Percentiles rank a stretch among this genome's conserved stretches.
phyloP scores from a whole-genome alignment of 2,329 filamentous ascomycete species.

The Aureobasidium sp. region DNA sequence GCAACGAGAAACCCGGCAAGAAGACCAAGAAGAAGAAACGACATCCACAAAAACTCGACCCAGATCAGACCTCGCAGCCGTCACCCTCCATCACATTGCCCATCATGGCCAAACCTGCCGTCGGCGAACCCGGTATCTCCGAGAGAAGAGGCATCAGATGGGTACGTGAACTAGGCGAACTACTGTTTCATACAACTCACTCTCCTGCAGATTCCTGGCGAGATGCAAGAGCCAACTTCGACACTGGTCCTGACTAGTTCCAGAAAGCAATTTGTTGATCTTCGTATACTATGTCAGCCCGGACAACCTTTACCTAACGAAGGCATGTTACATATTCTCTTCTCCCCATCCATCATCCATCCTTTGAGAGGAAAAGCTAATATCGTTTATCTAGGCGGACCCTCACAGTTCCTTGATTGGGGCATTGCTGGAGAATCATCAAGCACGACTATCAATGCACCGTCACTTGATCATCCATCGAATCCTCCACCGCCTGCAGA shows the following conservation, averaged over 20 bases:
- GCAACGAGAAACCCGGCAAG: neutral
- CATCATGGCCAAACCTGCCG: neutral
- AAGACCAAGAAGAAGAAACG: too few species aligned
- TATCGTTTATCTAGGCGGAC: slow-evolving; percentile 25
- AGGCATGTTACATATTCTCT: slow-evolving; percentile 2
- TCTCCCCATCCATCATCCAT: too few species aligned
- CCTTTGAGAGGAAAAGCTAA: too few species aligned
- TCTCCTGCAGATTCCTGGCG: slow-evolving; percentile 23
- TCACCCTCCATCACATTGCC: neutral
- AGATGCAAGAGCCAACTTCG: slow-evolving; percentile 53
- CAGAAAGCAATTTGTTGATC: slow-evolving; percentile 52
- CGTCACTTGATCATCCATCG: neutral
- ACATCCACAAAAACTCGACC: too few species aligned
- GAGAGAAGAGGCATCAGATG: slow-evolving; percentile 11
- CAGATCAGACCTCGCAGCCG: neutral
- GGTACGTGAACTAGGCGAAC: too few species aligned
- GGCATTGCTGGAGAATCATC: slow-evolving; percentile 54
- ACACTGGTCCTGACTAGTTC: slow-evolving; percentile 60
- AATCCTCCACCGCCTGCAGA: slow-evolving; percentile 10
- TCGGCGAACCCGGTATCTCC: slow-evolving; percentile 1
- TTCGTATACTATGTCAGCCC: slow-evolving; percentile 44
- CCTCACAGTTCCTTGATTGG: slow-evolving; percentile 50
- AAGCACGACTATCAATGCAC: slow-evolving; percentile 26
- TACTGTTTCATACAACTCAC: too few species aligned
- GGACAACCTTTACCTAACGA: slow-evolving; percentile 21